A percentile compares a stretch with the other conserved stretches of the same genome.
Evolutionary conservation across 2,329 filamentous ascomycete genomes (phyloP).

Genomic region (Ophiostoma sp.): DNA sequence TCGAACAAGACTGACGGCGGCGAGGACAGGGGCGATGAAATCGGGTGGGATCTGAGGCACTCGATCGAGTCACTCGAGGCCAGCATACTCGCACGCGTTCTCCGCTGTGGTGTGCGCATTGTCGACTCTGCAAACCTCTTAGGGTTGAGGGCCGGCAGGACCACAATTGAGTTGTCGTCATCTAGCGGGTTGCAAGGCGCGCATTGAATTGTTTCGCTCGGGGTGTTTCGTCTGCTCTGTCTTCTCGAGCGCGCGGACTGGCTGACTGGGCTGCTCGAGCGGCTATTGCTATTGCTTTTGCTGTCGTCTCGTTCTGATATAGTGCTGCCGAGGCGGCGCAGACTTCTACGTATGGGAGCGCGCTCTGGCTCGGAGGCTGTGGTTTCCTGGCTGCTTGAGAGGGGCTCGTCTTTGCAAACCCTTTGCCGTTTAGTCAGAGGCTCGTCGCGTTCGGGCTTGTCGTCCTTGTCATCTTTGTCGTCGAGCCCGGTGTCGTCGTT

Average conservation of each 20-base stretch:
- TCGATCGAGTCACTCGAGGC: conserved; percentile 25
- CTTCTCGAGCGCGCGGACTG: not conserved
- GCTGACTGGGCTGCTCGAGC: not conserved
- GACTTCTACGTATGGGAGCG: not conserved
- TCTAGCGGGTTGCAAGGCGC: not conserved
- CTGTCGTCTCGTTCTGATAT: not conserved
- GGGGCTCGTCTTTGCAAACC: conserved; percentile 25
- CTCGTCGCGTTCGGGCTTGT: not conserved
- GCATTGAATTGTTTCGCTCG: not conserved
- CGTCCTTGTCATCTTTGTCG: conserved; percentile 22
- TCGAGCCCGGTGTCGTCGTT: conserved; percentile 24
- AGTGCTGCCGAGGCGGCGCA: not conserved
- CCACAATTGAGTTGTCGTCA: conserved; percentile 19
- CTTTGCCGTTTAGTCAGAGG: conserved; percentile 33
- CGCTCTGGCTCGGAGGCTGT: not conserved
- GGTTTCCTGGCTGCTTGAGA: not conserved
- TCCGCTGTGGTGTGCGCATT: conserved; percentile 28
- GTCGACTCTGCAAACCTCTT: conserved; percentile 18
- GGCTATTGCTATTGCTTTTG: not conserved
- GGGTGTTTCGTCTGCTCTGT: not conserved
- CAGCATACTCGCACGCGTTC: conserved; percentile 21
- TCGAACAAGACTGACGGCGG: conserved; percentile 51
- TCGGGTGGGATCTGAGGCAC: conserved; percentile 27
- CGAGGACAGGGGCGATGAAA: conserved; percentile 54
- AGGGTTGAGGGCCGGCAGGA: conserved; percentile 18